phyloP scores from a whole-genome alignment of 1,284 basidiomycete genomes.

The Earliella scabrosa region DNA sequence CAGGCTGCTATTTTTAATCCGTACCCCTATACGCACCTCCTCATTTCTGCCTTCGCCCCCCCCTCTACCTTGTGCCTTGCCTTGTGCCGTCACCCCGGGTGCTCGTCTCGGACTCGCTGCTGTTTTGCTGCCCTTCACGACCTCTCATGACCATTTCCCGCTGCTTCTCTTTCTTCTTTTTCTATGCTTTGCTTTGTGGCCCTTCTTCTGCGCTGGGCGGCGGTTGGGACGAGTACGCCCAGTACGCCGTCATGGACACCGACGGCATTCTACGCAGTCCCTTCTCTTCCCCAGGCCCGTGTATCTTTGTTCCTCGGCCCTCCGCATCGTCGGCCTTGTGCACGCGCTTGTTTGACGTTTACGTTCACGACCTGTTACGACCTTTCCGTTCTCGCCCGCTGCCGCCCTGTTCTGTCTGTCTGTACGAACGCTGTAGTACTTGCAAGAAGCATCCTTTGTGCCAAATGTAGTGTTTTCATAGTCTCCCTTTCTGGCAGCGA shows the following conservation, averaged over 20 bases:
- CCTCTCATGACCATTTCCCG: not conserved
- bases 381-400: no score
- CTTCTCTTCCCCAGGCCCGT: not conserved
- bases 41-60: constrained; percentile 1
- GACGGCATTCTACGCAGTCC: not conserved
- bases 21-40: no score
- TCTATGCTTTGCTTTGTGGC: not conserved
- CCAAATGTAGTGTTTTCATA: constrained; percentile 3
- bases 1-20: constrained; percentile 11
- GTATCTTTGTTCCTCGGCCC: no score
- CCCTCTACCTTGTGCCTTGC: not conserved
- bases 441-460: no score
- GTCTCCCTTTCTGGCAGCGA: no score
- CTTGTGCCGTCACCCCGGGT: not conserved
- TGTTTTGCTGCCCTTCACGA: not conserved
- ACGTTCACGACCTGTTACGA: constrained; percentile 20
- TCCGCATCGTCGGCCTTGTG: not conserved
- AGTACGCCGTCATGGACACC: not conserved
- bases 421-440: not conserved
- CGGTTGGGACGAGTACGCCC: not conserved
- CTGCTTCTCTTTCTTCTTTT: not conserved
- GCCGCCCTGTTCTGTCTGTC: no score
- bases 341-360: not conserved
- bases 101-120: not conserved
- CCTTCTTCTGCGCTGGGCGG: not conserved